Evolutionary conservation across 352 stramenopile species (phyloP), one percentile per base, ranked within the genome.

Genomic region (Globisporangium cylindrosporum): DNA sequence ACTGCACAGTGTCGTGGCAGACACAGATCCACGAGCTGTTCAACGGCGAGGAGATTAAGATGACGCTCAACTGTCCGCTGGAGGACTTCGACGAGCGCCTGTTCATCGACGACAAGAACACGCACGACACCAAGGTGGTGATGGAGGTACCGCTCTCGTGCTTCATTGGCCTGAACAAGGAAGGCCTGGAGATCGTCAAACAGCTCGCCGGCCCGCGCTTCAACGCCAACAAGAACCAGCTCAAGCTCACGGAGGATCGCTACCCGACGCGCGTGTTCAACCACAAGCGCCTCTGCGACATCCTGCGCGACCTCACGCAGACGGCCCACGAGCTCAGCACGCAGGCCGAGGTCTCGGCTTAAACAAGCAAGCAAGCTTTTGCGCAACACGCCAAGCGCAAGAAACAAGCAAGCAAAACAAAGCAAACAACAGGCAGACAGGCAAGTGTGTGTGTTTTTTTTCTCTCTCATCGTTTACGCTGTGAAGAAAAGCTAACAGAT

Each of bases 251-350:
- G 41, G 86, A 94, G 69, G 86, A 94, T 75, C 82, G 83, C 53
- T 92, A 92, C 80, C 71, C 75, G 36, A 89, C 75, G 66, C 86
- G 86, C 62, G 84, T 94, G 67, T 79, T 81, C 75, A 94, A 94
- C 80, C 86, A 94, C 81, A 92, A 94, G 79, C 82, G 86, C 15
- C 78, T 94, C 65, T 94, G 86, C 69, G 86, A 91, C 63, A 89
- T 94, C 68, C 74, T 94, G 71, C 84, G 78, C 56, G 84, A 94
- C 58, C 76, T 94, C 32, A 92, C 86, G 46, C 68, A 86, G 67
- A 87, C 84, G 29, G 80, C 86, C n/a, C 73, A 86, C 66, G 74
- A 92, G 66, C 73, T 92, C 49, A 89, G 81, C 54, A 70, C 71
- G 18, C 70, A 85, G 66, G 43, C 70, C 25, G 70, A 76, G 65